Conservation (phyloP, 2,329 filamentous ascomycete species). For the Neophaeococcomyces aloes region DNA sequence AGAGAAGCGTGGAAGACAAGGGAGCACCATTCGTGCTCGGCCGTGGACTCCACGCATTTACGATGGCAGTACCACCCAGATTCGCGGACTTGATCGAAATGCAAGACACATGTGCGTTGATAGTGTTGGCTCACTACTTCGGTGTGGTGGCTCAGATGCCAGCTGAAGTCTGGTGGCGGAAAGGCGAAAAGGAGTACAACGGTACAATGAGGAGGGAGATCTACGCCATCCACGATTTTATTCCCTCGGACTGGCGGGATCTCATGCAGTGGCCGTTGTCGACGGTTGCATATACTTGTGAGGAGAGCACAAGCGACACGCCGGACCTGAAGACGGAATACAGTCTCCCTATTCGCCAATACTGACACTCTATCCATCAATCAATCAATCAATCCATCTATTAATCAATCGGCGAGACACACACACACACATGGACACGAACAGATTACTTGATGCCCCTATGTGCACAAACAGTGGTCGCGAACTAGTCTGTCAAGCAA, state of each 20-base stretch:
- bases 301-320: too few species aligned
- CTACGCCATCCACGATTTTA: conserved; percentile 19
- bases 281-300: too few species aligned
- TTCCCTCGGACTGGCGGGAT: conserved; percentile 22
- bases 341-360: too few species aligned
- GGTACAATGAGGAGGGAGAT: conserved; percentile 23
- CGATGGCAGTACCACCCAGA: conserved; percentile 24
- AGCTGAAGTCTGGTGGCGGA: conserved; percentile 20
- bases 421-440: too few species aligned
- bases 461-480: too few species aligned
- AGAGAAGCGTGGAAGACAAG: conserved; percentile 19
- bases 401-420: too few species aligned
- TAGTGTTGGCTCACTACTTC: conserved; percentile 27
- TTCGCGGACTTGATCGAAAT: conserved; percentile 25
- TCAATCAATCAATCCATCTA: too few species aligned
- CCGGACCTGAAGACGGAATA: too few species aligned
- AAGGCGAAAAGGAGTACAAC: conserved; percentile 22
- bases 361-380: too few species aligned
- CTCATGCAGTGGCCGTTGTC: conserved; percentile 24
- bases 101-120: conserved; percentile 23
- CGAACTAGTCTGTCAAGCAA: too few species aligned
- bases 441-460: too few species aligned
- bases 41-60: conserved; percentile 25
- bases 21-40: conserved; percentile 21
- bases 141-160: conserved; percentile 8